These are phyloP conservation scores for Funneliformis caledonium DNA, from an alignment of 371 early-diverging fungal genomes.

Conservation along the genomic window DNA sequence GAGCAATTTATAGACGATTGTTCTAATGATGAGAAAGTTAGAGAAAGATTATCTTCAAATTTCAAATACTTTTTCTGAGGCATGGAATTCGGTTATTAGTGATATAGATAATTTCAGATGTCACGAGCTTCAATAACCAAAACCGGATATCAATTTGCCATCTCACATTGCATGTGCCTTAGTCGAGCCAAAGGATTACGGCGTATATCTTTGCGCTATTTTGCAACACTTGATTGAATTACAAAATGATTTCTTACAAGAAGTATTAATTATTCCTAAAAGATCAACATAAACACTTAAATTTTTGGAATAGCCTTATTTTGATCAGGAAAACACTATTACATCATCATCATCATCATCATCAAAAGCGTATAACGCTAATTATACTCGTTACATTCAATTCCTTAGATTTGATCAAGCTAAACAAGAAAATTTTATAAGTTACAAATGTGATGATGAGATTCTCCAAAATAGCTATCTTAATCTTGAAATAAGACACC, in stretches of 20 bases:
- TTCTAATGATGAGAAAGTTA: background rate
- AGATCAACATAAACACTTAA: conserved; percentile 8
- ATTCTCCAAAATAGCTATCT: conserved; percentile 35
- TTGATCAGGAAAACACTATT: no score
- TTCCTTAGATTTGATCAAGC: background rate
- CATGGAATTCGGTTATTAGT: conserved; percentile 29
- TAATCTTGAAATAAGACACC: conserved; percentile 27
- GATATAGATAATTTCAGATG: conserved; percentile 24
- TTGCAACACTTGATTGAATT: conserved; percentile 24
- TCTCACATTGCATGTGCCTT: conserved; percentile 21
- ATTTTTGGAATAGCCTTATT: conserved; percentile 23
- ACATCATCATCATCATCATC: no score
- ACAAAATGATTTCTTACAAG: conserved; percentile 38
- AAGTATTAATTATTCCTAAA: conserved; percentile 16
- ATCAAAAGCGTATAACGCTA: background rate
- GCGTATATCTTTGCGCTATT: conserved; percentile 33
- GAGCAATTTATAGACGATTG: conserved; percentile 7
- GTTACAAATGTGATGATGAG: conserved; percentile 27
- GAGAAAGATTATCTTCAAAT: background rate
- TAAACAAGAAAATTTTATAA: background rate
- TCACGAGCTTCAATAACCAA: background rate
- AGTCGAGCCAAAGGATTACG: conserved; percentile 29
- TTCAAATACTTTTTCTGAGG: conserved; percentile 25
- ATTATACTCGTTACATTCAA: background rate
- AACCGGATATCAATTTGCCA: conserved; percentile 13